These are phyloP conservation scores for Cruciata laevipes DNA, from an alignment of 257 asterid species.

Conservation along the genomic window DNA sequence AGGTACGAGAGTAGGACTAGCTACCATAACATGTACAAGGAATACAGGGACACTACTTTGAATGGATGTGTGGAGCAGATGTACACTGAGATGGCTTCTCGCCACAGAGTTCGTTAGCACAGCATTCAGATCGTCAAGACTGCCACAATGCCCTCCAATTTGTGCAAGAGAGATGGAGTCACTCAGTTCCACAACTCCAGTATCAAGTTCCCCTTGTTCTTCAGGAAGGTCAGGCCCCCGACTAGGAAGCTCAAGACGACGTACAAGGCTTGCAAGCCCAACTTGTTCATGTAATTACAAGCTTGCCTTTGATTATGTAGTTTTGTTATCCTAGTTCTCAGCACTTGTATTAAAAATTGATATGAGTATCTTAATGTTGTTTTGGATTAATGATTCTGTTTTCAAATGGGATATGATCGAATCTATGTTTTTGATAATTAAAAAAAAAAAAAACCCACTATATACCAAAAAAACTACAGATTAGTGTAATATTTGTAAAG, in stretches of 20 bases:
- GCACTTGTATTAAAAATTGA: neutral
- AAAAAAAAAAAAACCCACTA: no score
- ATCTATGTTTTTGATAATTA: neutral
- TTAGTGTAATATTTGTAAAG: no score
- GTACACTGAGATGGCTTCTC: conserved; percentile 97
- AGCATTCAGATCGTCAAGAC: conserved; percentile 91
- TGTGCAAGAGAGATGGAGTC: conserved; percentile 85
- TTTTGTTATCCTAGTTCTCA: conserved; percentile 5
- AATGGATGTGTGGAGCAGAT: conserved; percentile 88
- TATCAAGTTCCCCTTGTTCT: conserved; percentile 73
- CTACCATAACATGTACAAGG: conserved; percentile 90
- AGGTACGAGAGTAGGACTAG: conserved; percentile 88
- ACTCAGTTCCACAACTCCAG: conserved; percentile 77
- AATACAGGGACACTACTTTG: conserved; percentile 82
- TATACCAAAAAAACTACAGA: no score
- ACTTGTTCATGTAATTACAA: conserved; percentile 46
- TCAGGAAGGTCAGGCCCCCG: conserved; percentile 75
- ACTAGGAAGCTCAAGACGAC: conserved; percentile 71
- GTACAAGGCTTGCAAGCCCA: conserved; percentile 65
- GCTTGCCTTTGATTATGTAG: conserved; percentile 10
- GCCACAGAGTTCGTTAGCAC: conserved; percentile 75
- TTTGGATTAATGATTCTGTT: neutral
- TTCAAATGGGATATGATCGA: neutral
- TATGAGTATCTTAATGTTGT: neutral
- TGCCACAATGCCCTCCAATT: conserved; percentile 79